Evolutionary conservation across 164 flowering plant species (phyloP).

Genomic region (Vitis cinerea): DNA sequence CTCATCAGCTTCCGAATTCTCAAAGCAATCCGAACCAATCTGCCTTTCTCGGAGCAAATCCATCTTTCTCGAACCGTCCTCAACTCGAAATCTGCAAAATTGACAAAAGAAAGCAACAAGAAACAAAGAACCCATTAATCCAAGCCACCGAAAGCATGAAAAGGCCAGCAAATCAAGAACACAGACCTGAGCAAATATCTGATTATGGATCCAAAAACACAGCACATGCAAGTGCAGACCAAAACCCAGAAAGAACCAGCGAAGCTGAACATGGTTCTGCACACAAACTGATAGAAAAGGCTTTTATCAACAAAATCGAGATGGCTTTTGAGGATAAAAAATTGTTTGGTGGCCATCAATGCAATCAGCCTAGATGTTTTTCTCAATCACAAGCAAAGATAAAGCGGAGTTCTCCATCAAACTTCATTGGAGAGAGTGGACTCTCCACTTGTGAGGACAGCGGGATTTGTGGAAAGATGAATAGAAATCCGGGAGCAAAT

Average conservation of each 20-base stretch:
- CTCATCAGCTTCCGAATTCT: background rate
- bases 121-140: constrained; percentile 3
- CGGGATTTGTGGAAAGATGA: constrained; percentile 13
- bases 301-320: constrained; percentile 16
- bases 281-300: constrained; percentile 16
- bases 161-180: background rate
- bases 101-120: background rate
- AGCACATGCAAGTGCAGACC: constrained; percentile 19
- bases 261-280: constrained; percentile 29
- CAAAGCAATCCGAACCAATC: constrained; percentile 4
- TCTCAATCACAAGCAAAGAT: constrained; percentile 15
- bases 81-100: constrained; percentile 24
- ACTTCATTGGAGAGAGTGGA: constrained; percentile 14
- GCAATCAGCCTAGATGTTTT: constrained; percentile 3
- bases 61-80: constrained; percentile 1
- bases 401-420: background rate
- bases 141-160: background rate
- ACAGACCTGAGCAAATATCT: constrained; percentile 36
- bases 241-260: constrained; percentile 37
- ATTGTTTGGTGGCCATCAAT: constrained; percentile 19
- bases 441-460: constrained; percentile 23
- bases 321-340: constrained; percentile 1
- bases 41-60: constrained; percentile 13
- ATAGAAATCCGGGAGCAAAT: background rate
- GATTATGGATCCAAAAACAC: constrained; percentile 27